Evolutionary conservation across 23 red algal genomes (phyloP).

Genomic region (Pyropia yezoensis): DNA sequence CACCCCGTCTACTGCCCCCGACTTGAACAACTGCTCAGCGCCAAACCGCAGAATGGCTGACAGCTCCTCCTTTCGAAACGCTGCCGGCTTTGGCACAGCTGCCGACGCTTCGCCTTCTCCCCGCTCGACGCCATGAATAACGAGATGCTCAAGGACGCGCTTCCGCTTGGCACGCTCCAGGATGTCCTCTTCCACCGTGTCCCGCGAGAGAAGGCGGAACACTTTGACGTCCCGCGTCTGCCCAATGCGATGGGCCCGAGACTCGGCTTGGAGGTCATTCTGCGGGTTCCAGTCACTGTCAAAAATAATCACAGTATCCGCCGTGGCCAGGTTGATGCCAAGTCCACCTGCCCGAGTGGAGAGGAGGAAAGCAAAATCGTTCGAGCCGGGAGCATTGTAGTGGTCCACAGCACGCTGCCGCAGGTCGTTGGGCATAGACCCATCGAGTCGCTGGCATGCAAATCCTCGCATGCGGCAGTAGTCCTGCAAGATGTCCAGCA

Average conservation of each 20-base stretch:
- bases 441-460: slow-evolving; percentile 79
- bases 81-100: slow-evolving; percentile 21
- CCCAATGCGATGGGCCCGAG: slow-evolving; percentile 86
- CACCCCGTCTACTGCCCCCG: background rate
- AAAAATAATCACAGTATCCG: slow-evolving; percentile 94
- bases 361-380: slow-evolving; percentile 80
- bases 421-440: slow-evolving; percentile 73
- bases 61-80: slow-evolving; percentile 88
- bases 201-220: slow-evolving; percentile 69
- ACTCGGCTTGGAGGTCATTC: slow-evolving; percentile 90
- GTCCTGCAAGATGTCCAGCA: slow-evolving; percentile 93
- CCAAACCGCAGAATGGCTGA: slow-evolving; percentile 88
- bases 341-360: slow-evolving; percentile 83
- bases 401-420: slow-evolving; percentile 81
- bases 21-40: slow-evolving; percentile 79
- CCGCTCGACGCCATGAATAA: slow-evolving; percentile 87
- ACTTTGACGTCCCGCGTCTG: slow-evolving; percentile 94
- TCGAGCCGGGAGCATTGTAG: slow-evolving; percentile 85
- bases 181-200: slow-evolving; percentile 96
- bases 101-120: slow-evolving; percentile 37
- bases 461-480: slow-evolving; percentile 92
- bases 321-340: slow-evolving; percentile 90
- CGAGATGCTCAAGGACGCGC: slow-evolving; percentile 84
- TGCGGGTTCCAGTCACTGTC: slow-evolving; percentile 97
- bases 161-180: slow-evolving; percentile 88